Conservation (phyloP, 768 basidiomycete genomes). For the Ramaria sp. region DNA sequence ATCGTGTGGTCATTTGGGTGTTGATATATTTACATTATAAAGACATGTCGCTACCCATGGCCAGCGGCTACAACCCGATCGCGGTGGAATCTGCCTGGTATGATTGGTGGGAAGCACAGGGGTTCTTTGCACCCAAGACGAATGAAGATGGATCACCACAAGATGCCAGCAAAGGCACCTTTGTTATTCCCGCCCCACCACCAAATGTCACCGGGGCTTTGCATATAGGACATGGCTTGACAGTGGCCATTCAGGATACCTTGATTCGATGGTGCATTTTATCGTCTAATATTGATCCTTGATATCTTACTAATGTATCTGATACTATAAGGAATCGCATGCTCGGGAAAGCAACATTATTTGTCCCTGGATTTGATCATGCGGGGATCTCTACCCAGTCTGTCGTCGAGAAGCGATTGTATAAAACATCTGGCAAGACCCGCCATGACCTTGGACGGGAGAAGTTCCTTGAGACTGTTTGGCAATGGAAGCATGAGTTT, state of each 20-base stretch:
- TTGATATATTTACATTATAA: neutral
- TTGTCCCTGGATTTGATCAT: constrained; percentile 93
- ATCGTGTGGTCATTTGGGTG: neutral
- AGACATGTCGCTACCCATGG: constrained; percentile 86
- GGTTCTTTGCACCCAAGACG: constrained; percentile 77
- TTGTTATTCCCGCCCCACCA: constrained; percentile 85
- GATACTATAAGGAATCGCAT: constrained; percentile 74
- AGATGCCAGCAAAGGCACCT: constrained; percentile 32
- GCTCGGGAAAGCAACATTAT: constrained; percentile 85
- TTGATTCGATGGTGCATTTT: constrained; percentile 72
- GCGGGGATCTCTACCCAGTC: constrained; percentile 98
- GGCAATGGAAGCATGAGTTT: constrained; percentile 96
- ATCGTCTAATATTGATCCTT: neutral
- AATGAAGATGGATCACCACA: constrained; percentile 51
- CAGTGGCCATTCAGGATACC: constrained; percentile 82
- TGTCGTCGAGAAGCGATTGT: constrained; percentile 89
- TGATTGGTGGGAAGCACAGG: constrained; percentile 91
- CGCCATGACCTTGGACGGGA: constrained; percentile 94
- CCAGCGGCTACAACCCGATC: constrained; percentile 88
- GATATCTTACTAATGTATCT: neutral
- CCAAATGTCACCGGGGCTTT: constrained; percentile 95
- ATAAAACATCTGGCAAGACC: constrained; percentile 71
- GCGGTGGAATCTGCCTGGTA: constrained; percentile 96
- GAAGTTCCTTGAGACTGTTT: constrained; percentile 79
- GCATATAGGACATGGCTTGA: constrained; percentile 93